These are phyloP conservation scores for Ophiocordyceps camponoti-leonardi DNA, from an alignment of 2,329 filamentous ascomycete species.

Conservation along the genomic window DNA sequence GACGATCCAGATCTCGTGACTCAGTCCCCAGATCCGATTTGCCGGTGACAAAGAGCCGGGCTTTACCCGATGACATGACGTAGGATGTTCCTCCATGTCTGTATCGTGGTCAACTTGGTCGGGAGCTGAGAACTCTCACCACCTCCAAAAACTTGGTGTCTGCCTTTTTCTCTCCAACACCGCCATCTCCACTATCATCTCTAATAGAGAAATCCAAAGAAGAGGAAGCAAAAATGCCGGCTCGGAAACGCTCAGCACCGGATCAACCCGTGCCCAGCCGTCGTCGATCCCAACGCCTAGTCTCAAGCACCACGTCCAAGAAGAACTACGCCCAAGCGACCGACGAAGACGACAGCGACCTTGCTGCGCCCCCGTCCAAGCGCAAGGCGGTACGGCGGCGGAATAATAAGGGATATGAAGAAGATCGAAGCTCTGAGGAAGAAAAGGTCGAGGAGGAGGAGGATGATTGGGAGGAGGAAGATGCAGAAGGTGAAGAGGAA, in stretches of 20 bases:
- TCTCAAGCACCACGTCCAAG: conserved; percentile 21
- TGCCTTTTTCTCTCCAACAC: no score
- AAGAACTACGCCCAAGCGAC: conserved; percentile 30
- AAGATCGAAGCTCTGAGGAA: neutral
- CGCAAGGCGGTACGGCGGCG: neutral
- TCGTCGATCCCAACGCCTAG: conserved; percentile 28
- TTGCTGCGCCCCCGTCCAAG: neutral
- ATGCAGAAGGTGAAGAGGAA: conserved; percentile 1
- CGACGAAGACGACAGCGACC: neutral
- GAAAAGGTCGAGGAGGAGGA: neutral
- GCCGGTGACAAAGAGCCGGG: no score
- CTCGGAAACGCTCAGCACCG: conserved; percentile 19
- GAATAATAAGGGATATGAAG: no score
- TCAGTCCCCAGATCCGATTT: no score
- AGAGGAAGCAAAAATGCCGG: conserved; percentile 17
- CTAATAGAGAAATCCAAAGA: neutral
- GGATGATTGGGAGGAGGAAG: conserved; percentile 8
- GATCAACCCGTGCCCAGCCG: conserved; percentile 13
- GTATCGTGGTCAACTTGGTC: no score
- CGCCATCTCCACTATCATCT: no score
- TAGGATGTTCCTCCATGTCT: no score
- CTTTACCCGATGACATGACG: no score
- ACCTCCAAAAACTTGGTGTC: no score
- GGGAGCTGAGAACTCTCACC: no score
- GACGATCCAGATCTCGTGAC: no score